These are phyloP conservation scores for Botryosphaeria agaves DNA, from an alignment of 2,329 filamentous ascomycete species.

Conservation along the genomic window DNA sequence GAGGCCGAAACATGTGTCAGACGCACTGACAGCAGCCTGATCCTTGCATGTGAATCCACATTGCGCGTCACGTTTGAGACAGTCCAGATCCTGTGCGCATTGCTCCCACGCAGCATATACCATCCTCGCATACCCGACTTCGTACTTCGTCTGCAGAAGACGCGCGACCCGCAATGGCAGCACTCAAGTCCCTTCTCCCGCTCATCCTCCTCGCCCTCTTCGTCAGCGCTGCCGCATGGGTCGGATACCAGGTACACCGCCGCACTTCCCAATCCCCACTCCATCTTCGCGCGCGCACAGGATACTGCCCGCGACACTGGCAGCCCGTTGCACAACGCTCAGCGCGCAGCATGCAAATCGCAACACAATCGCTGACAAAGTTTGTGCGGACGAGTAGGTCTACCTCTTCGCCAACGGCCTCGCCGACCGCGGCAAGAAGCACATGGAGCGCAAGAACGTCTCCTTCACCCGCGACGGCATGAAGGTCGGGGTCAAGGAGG, in stretches of 20 bases:
- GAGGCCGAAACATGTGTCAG: too few relatives aligned
- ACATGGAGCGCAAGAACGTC: slow-evolving; percentile 61
- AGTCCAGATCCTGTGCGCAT: too few relatives aligned
- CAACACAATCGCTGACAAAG: not conserved
- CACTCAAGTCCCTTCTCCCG: slow-evolving; percentile 38
- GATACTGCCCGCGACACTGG: not conserved
- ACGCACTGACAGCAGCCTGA: too few relatives aligned
- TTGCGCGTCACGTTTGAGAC: too few relatives aligned
- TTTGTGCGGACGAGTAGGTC: slow-evolving; percentile 23
- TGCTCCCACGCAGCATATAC: too few relatives aligned
- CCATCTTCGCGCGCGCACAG: not conserved
- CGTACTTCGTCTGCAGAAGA: too few relatives aligned
- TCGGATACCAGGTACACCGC: slow-evolving; percentile 45
- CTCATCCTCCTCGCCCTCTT: slow-evolving; percentile 46
- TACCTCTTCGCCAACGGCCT: slow-evolving; percentile 52
- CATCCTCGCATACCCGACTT: too few relatives aligned
- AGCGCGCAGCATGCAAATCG: too few relatives aligned
- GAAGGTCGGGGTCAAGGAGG: slow-evolving; percentile 51
- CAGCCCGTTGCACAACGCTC: too few relatives aligned
- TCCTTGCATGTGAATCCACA: too few relatives aligned
- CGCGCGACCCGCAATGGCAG: too few relatives aligned
- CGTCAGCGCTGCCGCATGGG: slow-evolving; percentile 39
- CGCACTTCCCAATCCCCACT: too few relatives aligned
- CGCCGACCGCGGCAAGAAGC: slow-evolving; percentile 44
- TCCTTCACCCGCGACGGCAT: slow-evolving; percentile 59